phyloP scores from a whole-genome alignment of 768 basidiomycete genomes.

The Leccinum olivaceopallidum region DNA sequence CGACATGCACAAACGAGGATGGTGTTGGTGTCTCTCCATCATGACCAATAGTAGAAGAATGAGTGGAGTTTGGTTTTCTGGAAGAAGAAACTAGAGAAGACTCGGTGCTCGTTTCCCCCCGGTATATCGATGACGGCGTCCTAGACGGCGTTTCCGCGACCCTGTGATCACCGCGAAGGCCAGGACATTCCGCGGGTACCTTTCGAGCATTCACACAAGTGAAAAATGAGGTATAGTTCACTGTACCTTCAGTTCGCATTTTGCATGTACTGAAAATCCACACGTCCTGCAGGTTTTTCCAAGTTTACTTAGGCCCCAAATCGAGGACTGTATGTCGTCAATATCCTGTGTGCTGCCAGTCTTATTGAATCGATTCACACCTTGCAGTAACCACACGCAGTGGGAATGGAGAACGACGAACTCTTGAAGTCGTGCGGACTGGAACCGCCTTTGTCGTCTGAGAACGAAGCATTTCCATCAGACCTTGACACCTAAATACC shows the following conservation, averaged over 20 bases:
- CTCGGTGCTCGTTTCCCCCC: constrained; percentile 29
- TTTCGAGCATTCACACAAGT: constrained; percentile 29
- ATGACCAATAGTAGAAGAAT: constrained; percentile 12
- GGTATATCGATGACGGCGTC: constrained; percentile 36
- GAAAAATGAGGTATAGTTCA: constrained; percentile 6
- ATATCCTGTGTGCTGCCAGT: not conserved
- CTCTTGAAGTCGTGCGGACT: constrained; percentile 81
- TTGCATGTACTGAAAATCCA: constrained; percentile 76
- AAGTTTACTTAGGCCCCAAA: constrained; percentile 87
- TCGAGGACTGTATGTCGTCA: constrained; percentile 55
- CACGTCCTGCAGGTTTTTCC: constrained; percentile 83
- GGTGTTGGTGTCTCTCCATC: constrained; percentile 41
- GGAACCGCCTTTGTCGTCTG: constrained; percentile 74
- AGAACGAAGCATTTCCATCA: constrained; percentile 13
- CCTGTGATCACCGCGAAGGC: constrained; percentile 29
- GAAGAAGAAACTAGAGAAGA: constrained; percentile 9
- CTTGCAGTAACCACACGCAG: constrained; percentile 81
- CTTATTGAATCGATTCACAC: constrained; percentile 36
- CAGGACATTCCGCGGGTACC: constrained; percentile 73
- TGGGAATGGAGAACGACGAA: constrained; percentile 84
- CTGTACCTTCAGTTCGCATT: constrained; percentile 81
- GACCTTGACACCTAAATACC: not conserved
- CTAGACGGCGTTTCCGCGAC: constrained; percentile 30
- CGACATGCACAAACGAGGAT: constrained; percentile 55
- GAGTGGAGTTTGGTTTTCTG: constrained; percentile 3